Percentiles rank a stretch among this genome's conserved stretches.
Conservation (phyloP, 2,329 filamentous ascomycete genomes). For the Alternaria ethzedia region DNA sequence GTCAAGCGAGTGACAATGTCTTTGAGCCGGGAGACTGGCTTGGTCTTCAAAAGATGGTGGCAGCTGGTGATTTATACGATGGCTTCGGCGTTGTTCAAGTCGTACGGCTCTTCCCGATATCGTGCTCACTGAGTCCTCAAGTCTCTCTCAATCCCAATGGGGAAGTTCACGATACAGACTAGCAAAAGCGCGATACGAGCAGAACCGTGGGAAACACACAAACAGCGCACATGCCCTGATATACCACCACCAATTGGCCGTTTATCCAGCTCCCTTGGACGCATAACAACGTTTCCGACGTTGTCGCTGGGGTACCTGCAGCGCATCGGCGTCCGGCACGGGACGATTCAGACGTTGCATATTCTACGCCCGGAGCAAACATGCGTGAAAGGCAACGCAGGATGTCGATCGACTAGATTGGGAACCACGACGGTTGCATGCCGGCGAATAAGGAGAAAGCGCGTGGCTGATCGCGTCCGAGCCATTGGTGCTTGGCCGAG, state of each 20-base stretch:
- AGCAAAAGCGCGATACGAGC: background rate
- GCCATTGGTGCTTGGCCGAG: slow-evolving; percentile 18
- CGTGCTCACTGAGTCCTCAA: background rate
- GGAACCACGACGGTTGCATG: background rate
- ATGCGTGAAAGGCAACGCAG: slow-evolving; percentile 1
- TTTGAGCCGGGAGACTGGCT: background rate
- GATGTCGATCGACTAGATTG: slow-evolving; percentile 7
- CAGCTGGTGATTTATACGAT: slow-evolving; percentile 1
- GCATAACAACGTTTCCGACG: background rate
- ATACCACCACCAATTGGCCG: slow-evolving; percentile 7
- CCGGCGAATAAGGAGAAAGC: slow-evolving; percentile 9
- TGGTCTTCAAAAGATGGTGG: background rate
- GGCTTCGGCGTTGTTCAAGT: background rate
- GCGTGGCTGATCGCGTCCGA: slow-evolving; percentile 10
- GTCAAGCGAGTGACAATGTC: background rate
- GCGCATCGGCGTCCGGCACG: background rate
- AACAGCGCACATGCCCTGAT: slow-evolving; percentile 12
- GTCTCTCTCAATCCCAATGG: background rate
- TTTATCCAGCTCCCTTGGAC: background rate
- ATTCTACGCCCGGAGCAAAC: slow-evolving; percentile 8
- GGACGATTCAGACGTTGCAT: slow-evolving; percentile 2
- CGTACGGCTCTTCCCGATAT: background rate
- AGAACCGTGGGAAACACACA: background rate
- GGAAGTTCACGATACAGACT: slow-evolving; percentile 4
- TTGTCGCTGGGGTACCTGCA: slow-evolving; percentile 6